phyloP scores from a whole-genome alignment of 2,329 filamentous ascomycete genomes.

The Trichoderma arundinaceum region DNA sequence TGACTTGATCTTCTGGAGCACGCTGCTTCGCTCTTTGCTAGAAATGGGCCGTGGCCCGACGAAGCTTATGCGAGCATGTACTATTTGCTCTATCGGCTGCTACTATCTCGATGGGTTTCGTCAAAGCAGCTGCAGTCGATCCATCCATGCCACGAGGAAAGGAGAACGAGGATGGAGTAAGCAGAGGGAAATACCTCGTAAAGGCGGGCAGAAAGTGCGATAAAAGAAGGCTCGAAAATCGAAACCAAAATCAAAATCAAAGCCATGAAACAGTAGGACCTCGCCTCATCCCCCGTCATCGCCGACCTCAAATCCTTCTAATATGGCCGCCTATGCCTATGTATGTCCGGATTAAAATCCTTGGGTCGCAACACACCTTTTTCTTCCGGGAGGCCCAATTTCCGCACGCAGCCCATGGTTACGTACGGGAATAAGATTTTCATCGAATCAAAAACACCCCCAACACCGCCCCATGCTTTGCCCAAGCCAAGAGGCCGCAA shows the following conservation, averaged over 20 bases:
- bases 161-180: no score
- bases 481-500: not conserved
- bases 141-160: no score
- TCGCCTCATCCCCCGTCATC: not conserved
- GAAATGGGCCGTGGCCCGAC: not conserved
- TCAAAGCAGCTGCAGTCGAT: no score
- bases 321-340: not conserved
- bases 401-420: constrained; percentile 4
- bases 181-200: no score
- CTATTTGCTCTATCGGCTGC: no score
- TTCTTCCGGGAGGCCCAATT: not conserved
- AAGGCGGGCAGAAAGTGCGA: no score
- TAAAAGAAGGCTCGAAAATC: no score
- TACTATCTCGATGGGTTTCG: no score
- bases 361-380: not conserved
- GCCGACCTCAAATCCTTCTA: constrained; percentile 17
- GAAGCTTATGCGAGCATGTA: no score
- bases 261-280: not conserved
- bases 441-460: constrained; percentile 17
- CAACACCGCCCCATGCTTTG: constrained; percentile 2
- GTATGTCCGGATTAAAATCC: not conserved
- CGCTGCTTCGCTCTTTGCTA: not conserved
- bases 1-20: constrained; percentile 1
- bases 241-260: no score
- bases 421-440: constrained; percentile 22